These are phyloP conservation scores for Lentinula guzmanii DNA, from an alignment of 768 basidiomycete genomes.

Conservation along the genomic window DNA sequence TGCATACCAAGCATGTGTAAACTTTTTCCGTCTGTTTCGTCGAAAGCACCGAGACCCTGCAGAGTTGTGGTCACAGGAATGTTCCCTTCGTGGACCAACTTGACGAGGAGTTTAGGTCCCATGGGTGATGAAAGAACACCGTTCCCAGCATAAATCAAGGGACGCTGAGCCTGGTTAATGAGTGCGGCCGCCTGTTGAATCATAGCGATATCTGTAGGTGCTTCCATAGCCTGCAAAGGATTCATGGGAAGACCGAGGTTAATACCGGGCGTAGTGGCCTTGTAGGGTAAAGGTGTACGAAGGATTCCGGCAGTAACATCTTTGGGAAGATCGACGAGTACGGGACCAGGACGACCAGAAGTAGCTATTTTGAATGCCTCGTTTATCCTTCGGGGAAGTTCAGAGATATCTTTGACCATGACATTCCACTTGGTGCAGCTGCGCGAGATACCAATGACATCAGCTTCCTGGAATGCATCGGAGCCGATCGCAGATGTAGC, in stretches of 20 bases:
- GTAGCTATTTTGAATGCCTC: constrained; percentile 99
- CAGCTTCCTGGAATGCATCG: constrained; percentile 98
- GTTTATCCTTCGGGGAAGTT: constrained; percentile 92
- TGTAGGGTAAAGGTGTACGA: constrained; percentile 77
- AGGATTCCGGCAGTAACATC: constrained; percentile 94
- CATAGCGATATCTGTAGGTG: constrained; percentile 55
- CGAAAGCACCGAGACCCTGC: constrained; percentile 93
- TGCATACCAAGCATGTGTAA: constrained; percentile 99
- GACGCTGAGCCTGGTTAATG: constrained; percentile 89
- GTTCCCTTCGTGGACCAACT: constrained; percentile 78
- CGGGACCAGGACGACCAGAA: constrained; percentile 94
- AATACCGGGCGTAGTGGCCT: constrained; percentile 76
- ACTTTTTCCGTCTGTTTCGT: constrained; percentile 80
- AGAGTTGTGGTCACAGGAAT: constrained; percentile 97
- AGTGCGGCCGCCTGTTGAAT: constrained; percentile 82
- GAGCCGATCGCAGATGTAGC: constrained; percentile 99
- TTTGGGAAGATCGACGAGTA: constrained; percentile 98
- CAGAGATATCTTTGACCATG: constrained; percentile 96
- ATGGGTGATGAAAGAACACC: constrained; percentile 79
- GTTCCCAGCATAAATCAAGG: constrained; percentile 90
- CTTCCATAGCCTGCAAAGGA: constrained; percentile 54
- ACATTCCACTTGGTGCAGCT: constrained; percentile 99
- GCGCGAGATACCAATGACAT: constrained; percentile 92
- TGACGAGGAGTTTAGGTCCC: constrained; percentile 76
- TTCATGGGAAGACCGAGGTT: constrained; percentile 70